Evolutionary conservation across 2,329 filamentous ascomycete genomes (phyloP).

Genomic region (Amauroascus verrucosus): DNA sequence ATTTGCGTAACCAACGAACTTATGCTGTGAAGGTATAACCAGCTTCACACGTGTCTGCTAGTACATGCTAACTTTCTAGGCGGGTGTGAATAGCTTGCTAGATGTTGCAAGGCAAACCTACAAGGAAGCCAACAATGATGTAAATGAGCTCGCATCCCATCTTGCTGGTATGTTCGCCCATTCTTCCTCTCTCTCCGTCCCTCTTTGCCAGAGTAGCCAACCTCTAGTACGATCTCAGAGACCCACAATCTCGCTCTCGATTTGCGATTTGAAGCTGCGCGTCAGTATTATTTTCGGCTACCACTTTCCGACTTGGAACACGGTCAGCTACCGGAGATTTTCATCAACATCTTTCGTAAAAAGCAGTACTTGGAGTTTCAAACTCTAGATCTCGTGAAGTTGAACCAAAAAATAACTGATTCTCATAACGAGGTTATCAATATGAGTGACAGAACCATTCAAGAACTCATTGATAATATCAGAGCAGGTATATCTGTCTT

Average conservation of each 20-base stretch:
- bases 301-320: slow-evolving; percentile 52
- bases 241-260: slow-evolving; percentile 51
- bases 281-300: slow-evolving; percentile 71
- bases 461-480: slow-evolving; percentile 61
- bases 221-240: slow-evolving; percentile 35
- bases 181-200: not conserved
- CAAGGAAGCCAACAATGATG: slow-evolving; percentile 74
- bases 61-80: slow-evolving; percentile 35
- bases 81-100: slow-evolving; percentile 72
- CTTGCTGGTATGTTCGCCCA: slow-evolving; percentile 49
- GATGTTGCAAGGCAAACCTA: slow-evolving; percentile 84
- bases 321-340: slow-evolving; percentile 50
- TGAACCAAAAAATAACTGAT: slow-evolving; percentile 66
- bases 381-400: slow-evolving; percentile 71
- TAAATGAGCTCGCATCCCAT: slow-evolving; percentile 58
- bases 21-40: slow-evolving; percentile 66
- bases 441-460: slow-evolving; percentile 68
- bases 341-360: slow-evolving; percentile 67
- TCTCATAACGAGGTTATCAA: slow-evolving; percentile 74
- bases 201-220: not conserved
- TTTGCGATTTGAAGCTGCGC: slow-evolving; percentile 63
- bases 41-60: not conserved
- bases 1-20: slow-evolving; percentile 77
- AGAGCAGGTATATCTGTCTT: slow-evolving; percentile 59
- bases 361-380: slow-evolving; percentile 77